A percentile compares a stretch with the other conserved stretches of the same genome.
These are phyloP conservation scores for Suillus fuscotomentosus DNA, from an alignment of 768 basidiomycete genomes.

Conservation along the genomic window DNA sequence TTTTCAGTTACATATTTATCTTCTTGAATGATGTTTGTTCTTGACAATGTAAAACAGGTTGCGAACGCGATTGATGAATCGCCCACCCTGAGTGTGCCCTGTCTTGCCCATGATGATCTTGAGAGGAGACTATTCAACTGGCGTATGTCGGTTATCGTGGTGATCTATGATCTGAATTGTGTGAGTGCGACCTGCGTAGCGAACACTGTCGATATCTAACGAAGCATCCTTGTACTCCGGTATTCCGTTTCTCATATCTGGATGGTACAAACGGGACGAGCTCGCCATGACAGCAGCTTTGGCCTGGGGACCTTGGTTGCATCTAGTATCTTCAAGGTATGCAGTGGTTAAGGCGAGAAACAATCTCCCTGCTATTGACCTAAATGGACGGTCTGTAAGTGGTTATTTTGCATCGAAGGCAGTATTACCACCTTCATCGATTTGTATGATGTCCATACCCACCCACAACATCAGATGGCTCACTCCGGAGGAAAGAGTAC, in stretches of 20 bases:
- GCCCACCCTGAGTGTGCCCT: no score
- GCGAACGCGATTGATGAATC: no score
- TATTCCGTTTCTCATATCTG: slow-evolving; percentile 9
- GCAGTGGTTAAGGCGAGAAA: slow-evolving; percentile 21
- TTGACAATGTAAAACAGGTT: background rate
- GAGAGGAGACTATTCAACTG: slow-evolving; percentile 7
- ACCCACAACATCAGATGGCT: background rate
- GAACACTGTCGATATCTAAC: background rate
- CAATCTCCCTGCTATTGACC: background rate
- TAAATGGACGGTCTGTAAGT: slow-evolving; percentile 16
- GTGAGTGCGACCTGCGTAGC: background rate
- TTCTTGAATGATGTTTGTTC: no score
- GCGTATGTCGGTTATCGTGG: slow-evolving; percentile 4
- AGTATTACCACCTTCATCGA: background rate
- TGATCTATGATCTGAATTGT: slow-evolving; percentile 9
- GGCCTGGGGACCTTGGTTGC: slow-evolving; percentile 40
- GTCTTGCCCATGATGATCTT: background rate
- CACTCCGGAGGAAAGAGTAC: slow-evolving; percentile 5
- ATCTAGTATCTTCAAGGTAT: background rate
- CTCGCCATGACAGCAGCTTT: slow-evolving; percentile 40
- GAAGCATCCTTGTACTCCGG: slow-evolving; percentile 27
- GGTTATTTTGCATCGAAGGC: background rate
- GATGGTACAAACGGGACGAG: slow-evolving; percentile 40
- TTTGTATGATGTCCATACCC: background rate
- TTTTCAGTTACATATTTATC: background rate